Base-by-base conservation (phyloP, 2,329 filamentous ascomycete species). In the Didymella arachidicola region DNA sequence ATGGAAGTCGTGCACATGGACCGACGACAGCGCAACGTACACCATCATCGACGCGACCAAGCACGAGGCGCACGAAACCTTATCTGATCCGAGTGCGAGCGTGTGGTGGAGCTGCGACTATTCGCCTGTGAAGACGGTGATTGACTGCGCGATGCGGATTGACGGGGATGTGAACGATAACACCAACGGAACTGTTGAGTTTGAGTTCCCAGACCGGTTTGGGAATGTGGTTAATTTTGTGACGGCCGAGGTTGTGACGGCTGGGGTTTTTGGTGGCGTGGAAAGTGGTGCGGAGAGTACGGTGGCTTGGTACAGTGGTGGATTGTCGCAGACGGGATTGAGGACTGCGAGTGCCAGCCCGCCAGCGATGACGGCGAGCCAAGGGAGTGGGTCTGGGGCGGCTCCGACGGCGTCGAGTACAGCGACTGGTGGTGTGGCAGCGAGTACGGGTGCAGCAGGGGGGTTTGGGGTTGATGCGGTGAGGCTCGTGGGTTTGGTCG, bases 51-150 rank as follows among this genome's bases (percentile, higher is more conserved):
- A 45, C 7, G 8, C 8, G 7, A 57, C 54, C 1, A 18, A 32
- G 3, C 42, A 57, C 29, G 5, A 52, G 22, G 18, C 46, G 48
- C 54, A 57, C 22, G n/a, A 39, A 5, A 19, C 18, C 2, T 3
- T 10, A 36, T 3, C 8, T 18, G 7, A 22, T 11, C 5, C 7
- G 7, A 19, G 18, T 12, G 19, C 22, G 8, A 55, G 52, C n/a
- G 27, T 43, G 7, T 57, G 54, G 54, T 57, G 54, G 54, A 27
- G 41, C 7, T 57, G 54, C 14, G 54, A 57, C 4, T 52, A 52
- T 36, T 10, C 38, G 16, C 18, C 19, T 4, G 29, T 27, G 7
- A 44, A 29, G 5, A 57, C 54, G 22, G 38, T 47, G 11, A 14
- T 57, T 6, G 27, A 48, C 12, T 57, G 54, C n/a, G 42, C 38